Percentiles rank a stretch among this genome's conserved stretches.
Evolutionary conservation across 116 monocot genomes (phyloP).

Genomic region (Iris pallida): DNA sequence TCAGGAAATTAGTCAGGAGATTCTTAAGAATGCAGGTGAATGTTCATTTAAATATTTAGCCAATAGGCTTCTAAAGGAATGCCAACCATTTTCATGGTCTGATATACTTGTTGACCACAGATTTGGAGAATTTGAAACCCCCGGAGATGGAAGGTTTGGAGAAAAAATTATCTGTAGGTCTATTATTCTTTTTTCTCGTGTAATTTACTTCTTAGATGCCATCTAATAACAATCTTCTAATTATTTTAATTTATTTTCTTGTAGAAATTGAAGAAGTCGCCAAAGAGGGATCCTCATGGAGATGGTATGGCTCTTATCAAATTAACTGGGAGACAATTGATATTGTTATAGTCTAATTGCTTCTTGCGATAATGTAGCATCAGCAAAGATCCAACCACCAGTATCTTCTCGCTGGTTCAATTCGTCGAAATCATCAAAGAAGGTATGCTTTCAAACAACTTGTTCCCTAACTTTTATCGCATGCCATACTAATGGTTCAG

Average conservation of each 20-base stretch:
- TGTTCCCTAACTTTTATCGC: neutral
- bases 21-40: constrained; percentile 45
- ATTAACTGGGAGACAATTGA: neutral
- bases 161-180: constrained; percentile 43
- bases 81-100: neutral
- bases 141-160: constrained; percentile 73
- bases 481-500: no score
- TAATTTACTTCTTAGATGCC: neutral
- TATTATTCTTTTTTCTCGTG: neutral
- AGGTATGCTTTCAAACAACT: constrained; percentile 28
- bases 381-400: constrained; percentile 18
- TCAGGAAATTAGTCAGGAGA: constrained; percentile 54
- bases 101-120: constrained; percentile 9
- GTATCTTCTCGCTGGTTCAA: constrained; percentile 43
- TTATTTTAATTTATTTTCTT: constrained; percentile 1
- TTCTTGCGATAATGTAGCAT: constrained; percentile 31
- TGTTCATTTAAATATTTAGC: neutral
- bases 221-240: neutral
- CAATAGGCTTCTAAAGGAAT: neutral
- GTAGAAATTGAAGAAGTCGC: constrained; percentile 40
- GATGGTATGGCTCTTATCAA: constrained; percentile 32
- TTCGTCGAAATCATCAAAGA: constrained; percentile 51
- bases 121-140: constrained; percentile 37
- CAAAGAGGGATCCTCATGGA: constrained; percentile 33
- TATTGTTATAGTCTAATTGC: neutral